A percentile compares a stretch with the other conserved stretches of the same genome.
Conservation (phyloP, 805 yeast species). For the Starmerella tilneyi region DNA sequence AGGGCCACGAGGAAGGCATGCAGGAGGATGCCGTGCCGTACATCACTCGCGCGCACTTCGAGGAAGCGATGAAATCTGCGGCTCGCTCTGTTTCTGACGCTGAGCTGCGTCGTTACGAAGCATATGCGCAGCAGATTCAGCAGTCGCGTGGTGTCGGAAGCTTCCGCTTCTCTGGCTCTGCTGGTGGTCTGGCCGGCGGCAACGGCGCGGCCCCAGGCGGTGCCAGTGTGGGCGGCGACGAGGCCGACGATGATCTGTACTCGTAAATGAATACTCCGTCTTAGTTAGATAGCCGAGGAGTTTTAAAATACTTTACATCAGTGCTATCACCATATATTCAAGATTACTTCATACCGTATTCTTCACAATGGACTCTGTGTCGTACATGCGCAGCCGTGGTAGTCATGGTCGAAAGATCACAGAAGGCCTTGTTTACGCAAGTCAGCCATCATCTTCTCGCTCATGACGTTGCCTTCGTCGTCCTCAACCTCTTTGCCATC, state of each 20-base stretch:
- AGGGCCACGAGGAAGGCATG: conserved; percentile 41
- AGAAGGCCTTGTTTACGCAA: conserved; percentile 78
- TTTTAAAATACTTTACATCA: neutral
- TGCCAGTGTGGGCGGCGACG: conserved; percentile 41
- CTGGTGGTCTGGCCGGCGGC: conserved; percentile 40
- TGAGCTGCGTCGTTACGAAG: conserved; percentile 96
- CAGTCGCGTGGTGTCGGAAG: conserved; percentile 92
- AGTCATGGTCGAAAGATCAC: conserved; percentile 31
- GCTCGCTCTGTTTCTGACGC: conserved; percentile 94
- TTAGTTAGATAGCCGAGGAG: neutral
- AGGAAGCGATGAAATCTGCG: conserved; percentile 99
- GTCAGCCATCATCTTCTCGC: conserved; percentile 69
- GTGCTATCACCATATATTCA: neutral
- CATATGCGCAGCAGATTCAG: conserved; percentile 92
- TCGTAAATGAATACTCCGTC: conserved; percentile 11
- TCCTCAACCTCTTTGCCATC: conserved; percentile 75
- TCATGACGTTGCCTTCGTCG: conserved; percentile 85
- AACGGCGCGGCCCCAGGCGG: conserved; percentile 29
- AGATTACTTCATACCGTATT: neutral
- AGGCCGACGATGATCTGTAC: conserved; percentile 55
- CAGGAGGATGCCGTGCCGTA: conserved; percentile 92
- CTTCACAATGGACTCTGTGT: neutral
- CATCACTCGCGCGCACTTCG: conserved; percentile 87
- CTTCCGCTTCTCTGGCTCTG: conserved; percentile 55
- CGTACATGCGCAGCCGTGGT: neutral